Conservation (phyloP, 2,329 filamentous ascomycete genomes). For the Penicillium sp. region DNA sequence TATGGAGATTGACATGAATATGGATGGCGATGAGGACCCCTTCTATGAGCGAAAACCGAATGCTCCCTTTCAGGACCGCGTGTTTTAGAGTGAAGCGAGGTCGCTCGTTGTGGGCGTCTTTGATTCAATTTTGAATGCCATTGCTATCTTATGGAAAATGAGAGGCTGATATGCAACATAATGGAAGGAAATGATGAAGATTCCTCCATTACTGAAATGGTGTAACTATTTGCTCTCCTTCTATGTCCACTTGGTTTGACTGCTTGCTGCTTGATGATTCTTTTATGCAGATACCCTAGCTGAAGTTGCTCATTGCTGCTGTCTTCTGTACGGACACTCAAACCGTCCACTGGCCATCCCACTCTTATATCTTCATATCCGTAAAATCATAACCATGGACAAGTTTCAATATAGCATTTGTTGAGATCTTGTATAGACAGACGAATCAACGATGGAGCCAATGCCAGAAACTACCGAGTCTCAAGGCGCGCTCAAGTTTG, state of each 20-base stretch:
- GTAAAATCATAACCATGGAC: neutral
- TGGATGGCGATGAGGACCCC: conserved; percentile 22
- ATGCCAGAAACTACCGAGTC: neutral
- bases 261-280: neutral
- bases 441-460: neutral
- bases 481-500: neutral
- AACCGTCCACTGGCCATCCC: neutral
- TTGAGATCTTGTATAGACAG: neutral
- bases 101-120: neutral
- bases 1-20: conserved; percentile 25
- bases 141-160: neutral
- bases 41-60: conserved; percentile 27
- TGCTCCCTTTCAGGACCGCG: conserved; percentile 39
- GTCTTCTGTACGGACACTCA: neutral
- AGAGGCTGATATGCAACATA: neutral
- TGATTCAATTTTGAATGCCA: neutral
- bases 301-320: conserved; percentile 2
- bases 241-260: neutral
- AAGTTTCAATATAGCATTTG: neutral
- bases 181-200: neutral
- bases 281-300: conserved; percentile 16
- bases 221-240: neutral
- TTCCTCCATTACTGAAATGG: neutral
- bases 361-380: neutral
- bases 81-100: conserved; percentile 1